A percentile compares a stretch with the other conserved stretches of the same genome.
phyloP scores from a whole-genome alignment of 345 rosid genomes.

The Syzygium jambos region DNA sequence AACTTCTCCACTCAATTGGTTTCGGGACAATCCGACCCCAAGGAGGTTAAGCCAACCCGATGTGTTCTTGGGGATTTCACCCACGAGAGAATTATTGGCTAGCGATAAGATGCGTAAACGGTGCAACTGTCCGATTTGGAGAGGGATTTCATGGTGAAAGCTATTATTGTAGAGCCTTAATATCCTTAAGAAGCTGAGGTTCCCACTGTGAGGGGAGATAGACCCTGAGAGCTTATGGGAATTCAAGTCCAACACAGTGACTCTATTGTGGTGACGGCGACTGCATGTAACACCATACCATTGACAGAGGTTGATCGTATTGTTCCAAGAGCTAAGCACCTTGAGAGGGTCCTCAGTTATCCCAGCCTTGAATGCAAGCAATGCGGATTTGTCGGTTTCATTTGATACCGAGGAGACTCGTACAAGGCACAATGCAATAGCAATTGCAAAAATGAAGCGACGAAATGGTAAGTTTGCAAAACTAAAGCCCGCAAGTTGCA shows the following conservation, averaged over 20 bases:
- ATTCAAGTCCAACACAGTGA: background rate
- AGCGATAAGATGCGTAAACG: background rate
- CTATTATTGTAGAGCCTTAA: background rate
- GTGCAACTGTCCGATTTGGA: background rate
- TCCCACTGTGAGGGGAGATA: background rate
- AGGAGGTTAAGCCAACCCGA: slow-evolving; percentile 6
- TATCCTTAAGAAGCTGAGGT: background rate
- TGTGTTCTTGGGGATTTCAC: slow-evolving; percentile 7
- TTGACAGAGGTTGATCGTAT: background rate
- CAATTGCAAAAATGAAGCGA: background rate
- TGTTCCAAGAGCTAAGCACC: background rate
- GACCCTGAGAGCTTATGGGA: background rate
- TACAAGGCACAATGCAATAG: background rate
- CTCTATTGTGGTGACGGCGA: background rate
- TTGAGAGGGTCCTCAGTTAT: background rate
- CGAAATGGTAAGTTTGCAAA: background rate
- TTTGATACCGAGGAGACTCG: slow-evolving; percentile 8
- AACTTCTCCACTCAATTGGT: slow-evolving; percentile 5
- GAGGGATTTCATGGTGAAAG: background rate
- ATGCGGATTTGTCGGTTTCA: background rate
- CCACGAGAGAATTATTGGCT: background rate
- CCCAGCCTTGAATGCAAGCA: background rate
- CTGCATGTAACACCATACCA: background rate
- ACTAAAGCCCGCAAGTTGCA: background rate
- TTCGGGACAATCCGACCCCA: rapidly evolving